Base-by-base conservation (phyloP, 164 flowering plant genomes). In the Vitis cinerea region DNA sequence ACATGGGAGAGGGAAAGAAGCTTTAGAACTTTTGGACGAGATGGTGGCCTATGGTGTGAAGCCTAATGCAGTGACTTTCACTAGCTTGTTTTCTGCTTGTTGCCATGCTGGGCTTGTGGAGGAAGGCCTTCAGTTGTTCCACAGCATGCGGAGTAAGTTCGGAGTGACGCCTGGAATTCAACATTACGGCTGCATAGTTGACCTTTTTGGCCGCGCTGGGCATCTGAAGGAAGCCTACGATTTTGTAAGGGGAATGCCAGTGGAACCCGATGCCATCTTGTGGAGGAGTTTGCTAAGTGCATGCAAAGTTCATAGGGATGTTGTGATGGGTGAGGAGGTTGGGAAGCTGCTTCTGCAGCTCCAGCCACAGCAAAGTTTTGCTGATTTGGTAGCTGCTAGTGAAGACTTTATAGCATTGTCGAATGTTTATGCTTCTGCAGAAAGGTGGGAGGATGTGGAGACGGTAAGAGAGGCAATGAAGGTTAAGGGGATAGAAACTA, bases 101-200 rank as follows among this genome's bases (percentile, higher is more conserved):
- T 79, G 87, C 56, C 93, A 87, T 60, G 74, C 76, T 1, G 93
- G 93, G 23, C 84, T 86, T 37, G 81, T 86, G 1, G 81, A 84
- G 17, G 84, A 84, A 68, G 93, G 92, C 4, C 80, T 87, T 8
- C 65, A 73, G 65, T 76, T 85, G 69, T 86, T 87, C 63, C 23
- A 79, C 52, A 67, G 17, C 9, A 87, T 90, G 91, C 50, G 59
- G 57, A 60, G 53, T 7, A 74, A 71, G n/a, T 84, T 80, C 53
- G 72, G 76, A 16, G 56, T 86, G 19, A 59, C 13, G 23, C 89
- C 92, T 31, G 56, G 19, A 10, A 75, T 84, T 11, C 82, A 82
- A 59, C 90, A 91, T 54, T 91, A 84, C 63, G 88, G 93, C 12
- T 87, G 90, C 74, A 73, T 91, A 14, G 88, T 87, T 12, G 87